Percentiles rank a stretch among this genome's conserved stretches.
Evolutionary conservation across 306 rosid genomes (phyloP).

Genomic region (Spatholobus suberectus): DNA sequence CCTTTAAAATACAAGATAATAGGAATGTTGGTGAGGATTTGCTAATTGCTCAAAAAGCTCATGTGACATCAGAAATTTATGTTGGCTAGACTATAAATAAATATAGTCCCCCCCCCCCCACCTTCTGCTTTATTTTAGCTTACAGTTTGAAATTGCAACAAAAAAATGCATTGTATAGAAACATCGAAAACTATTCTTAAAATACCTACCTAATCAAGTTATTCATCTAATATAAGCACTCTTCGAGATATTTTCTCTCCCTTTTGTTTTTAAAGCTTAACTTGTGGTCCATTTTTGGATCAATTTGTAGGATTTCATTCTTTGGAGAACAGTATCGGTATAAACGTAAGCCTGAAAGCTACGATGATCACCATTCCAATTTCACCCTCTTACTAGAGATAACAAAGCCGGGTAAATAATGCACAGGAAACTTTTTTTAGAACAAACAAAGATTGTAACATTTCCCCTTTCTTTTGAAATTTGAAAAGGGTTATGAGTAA

Average conservation of each 20-base stretch:
- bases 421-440: conserved; percentile 3
- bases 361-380: not conserved
- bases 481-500: conserved; percentile 51
- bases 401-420: not conserved
- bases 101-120: not conserved
- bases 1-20: too few relatives aligned
- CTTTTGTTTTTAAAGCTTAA: not conserved
- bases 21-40: not conserved
- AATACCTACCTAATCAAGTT: conserved; percentile 3
- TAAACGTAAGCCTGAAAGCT: too few relatives aligned
- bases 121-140: too few relatives aligned
- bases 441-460: conserved; percentile 25
- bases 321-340: too few relatives aligned
- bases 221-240: not conserved
- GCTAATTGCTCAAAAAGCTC: not conserved
- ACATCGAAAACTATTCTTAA: not conserved
- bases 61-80: conserved; percentile 1
- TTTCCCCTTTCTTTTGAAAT: conserved; percentile 25
- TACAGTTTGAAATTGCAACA: not conserved
- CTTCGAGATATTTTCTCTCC: not conserved
- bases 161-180: not conserved
- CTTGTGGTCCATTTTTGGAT: too few relatives aligned
- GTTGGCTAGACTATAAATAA: too few relatives aligned
- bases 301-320: too few relatives aligned
- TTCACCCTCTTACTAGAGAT: not conserved